Evolutionary conservation across 441 rosid species (phyloP).

Genomic region (Sinapis alba): DNA sequence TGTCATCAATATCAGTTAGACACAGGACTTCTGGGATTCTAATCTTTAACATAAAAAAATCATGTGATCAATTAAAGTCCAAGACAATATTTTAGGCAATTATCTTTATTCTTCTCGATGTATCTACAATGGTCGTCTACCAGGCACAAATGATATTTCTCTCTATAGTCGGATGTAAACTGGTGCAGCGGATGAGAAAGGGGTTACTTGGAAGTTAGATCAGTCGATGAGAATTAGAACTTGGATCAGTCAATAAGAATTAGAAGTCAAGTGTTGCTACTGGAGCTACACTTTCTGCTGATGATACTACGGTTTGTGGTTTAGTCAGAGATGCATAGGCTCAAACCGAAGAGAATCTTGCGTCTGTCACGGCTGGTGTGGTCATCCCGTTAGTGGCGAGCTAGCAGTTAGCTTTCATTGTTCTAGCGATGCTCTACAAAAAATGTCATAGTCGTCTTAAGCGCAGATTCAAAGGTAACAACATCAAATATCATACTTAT

Average conservation of each 20-base stretch:
- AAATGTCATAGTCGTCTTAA: no score
- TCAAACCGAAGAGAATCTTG: conserved; percentile 55
- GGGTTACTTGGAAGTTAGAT: no score
- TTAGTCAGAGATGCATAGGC: conserved; percentile 73
- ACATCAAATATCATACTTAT: no score
- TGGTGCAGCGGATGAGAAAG: conserved; percentile 62
- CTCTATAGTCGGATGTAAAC: conserved; percentile 61
- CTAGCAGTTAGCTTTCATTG: conserved; percentile 64
- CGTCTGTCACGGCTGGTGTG: conserved; percentile 56
- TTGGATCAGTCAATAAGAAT: no score
- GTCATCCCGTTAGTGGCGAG: conserved; percentile 68
- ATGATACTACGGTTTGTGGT: conserved; percentile 67
- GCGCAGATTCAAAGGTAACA: no score
- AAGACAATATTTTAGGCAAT: conserved; percentile 68
- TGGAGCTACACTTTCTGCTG: conserved; percentile 80
- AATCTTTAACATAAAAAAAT: conserved; percentile 51
- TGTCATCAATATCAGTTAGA: no score
- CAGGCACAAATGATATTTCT: conserved; percentile 59
- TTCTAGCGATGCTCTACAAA: conserved; percentile 57
- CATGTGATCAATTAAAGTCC: conserved; percentile 53
- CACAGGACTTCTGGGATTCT: conserved; percentile 41
- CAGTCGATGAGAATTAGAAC: no score
- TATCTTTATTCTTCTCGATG: conserved; percentile 52
- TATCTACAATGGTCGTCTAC: conserved; percentile 45
- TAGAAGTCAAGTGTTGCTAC: conserved; percentile 81